Base-by-base conservation (phyloP, 2,329 filamentous ascomycete species). In the Geosmithia flava region DNA sequence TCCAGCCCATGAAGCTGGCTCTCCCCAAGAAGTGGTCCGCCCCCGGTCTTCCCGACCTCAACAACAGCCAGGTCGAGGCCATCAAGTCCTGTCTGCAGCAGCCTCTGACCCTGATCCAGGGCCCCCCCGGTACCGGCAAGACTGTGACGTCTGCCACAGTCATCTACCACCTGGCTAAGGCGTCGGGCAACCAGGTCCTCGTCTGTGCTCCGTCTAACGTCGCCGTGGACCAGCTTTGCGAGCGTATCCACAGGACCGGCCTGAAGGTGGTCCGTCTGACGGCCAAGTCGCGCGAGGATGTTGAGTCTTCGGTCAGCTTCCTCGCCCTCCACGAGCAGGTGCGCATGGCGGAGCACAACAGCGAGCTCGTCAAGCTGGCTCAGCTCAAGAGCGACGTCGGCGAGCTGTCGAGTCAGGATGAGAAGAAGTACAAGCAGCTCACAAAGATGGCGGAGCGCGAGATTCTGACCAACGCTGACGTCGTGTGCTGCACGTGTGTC, bases 131-230 rank as follows among this genome's bases (percentile, higher is more conserved):
- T 61, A 98, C 93, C 4, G 93, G 93, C 61, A 98, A 98, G 75
- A 98, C 93, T 0, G 93, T 98, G 50, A 98, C 93, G 16, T 98
- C 93, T 37, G 93, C 93, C 33, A 98, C 93, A 2, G 95, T 98
- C 63, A 98, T 98, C 62, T 97, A 96, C 61, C 93, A 98, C 62
- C 74, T 98, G 50, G 88, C 89, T 55, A 97, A 95, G 70, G 85
- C 94, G 67, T 97, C 90, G 57, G 89, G 85, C 53, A 89, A 90
- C 48, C 93, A 95, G 60, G 91, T 98, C 3, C 75, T 98, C 37
- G 93, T 98, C 44, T 98, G 93, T 59, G 93, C 93, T 16, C 93
- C 93, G 1, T 98, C 93, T 46, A 98, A 98, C 73, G 93, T 98
- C 53, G 93, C 93, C 8, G 93, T 98, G 27, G 93, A 98, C 60